Percentiles rank a stretch among this genome's conserved stretches.
phyloP scores from a whole-genome alignment of 352 stramenopile genomes.

The Pythium biforme region DNA sequence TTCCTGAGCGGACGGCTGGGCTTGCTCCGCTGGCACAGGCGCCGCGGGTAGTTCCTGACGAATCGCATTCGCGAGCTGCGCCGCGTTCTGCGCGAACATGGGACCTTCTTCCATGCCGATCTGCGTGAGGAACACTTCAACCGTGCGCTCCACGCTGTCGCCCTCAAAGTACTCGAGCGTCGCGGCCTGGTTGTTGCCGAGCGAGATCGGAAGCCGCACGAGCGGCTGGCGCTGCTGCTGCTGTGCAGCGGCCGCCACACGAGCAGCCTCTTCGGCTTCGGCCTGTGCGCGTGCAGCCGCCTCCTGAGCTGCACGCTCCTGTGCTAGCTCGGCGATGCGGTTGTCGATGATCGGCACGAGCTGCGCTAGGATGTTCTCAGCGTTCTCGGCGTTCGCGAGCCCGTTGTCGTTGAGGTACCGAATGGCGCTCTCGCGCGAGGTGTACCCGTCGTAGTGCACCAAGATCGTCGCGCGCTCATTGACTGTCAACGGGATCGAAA shows the following conservation, averaged over 20 bases:
- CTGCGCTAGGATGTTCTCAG: slow-evolving; percentile 44
- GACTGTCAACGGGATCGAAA: slow-evolving; percentile 65
- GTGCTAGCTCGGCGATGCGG: slow-evolving; percentile 42
- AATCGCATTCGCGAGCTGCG: slow-evolving; percentile 42
- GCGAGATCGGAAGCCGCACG: slow-evolving; percentile 46
- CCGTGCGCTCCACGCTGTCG: slow-evolving; percentile 64
- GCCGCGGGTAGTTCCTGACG: slow-evolving; percentile 28
- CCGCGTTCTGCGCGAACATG: slow-evolving; percentile 41
- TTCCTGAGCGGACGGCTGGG: slow-evolving; percentile 20
- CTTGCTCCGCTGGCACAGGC: neutral
- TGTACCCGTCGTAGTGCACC: slow-evolving; percentile 64
- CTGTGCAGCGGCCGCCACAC: neutral
- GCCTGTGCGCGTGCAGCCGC: slow-evolving; percentile 9
- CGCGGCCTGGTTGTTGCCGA: slow-evolving; percentile 47
- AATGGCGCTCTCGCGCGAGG: slow-evolving; percentile 52
- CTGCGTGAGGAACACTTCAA: slow-evolving; percentile 55
- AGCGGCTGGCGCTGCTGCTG: slow-evolving; percentile 31
- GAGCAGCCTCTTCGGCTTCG: slow-evolving; percentile 11
- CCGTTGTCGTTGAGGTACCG: slow-evolving; percentile 63
- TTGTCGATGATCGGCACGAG: slow-evolving; percentile 63
- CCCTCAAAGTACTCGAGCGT: slow-evolving; percentile 71
- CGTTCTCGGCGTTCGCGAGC: slow-evolving; percentile 35
- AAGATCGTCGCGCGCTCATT: slow-evolving; percentile 47
- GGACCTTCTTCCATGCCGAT: slow-evolving; percentile 48
- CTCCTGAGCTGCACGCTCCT: slow-evolving; percentile 32